A percentile compares a stretch with the other conserved stretches of the same genome.
phyloP scores from a whole-genome alignment of 768 basidiomycete species.

The Harrya chromipes region DNA sequence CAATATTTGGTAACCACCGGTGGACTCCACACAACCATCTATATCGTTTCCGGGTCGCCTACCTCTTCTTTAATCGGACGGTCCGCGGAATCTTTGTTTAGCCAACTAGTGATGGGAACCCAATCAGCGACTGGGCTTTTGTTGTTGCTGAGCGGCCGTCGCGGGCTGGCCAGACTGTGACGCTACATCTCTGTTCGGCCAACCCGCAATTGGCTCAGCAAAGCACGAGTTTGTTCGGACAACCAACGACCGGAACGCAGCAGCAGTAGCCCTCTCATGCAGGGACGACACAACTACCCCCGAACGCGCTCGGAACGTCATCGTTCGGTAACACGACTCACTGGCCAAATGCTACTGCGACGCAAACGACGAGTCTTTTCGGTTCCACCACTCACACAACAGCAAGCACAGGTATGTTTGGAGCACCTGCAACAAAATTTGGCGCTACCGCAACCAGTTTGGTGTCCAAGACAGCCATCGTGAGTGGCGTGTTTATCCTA shows the following conservation, averaged over 20 bases:
- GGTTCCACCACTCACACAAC: constrained; percentile 14
- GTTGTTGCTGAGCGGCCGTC: no score
- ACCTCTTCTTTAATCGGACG: no score
- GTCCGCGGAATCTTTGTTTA: constrained; percentile 30
- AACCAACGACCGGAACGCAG: constrained; percentile 30
- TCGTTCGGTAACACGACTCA: constrained; percentile 28
- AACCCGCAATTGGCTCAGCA: constrained; percentile 24
- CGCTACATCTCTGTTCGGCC: constrained; percentile 36
- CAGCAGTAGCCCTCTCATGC: constrained; percentile 32
- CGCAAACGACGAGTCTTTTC: constrained; percentile 19
- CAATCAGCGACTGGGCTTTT: constrained; percentile 30
- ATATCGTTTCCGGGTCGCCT: no score
- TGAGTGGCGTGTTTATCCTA: constrained; percentile 11
- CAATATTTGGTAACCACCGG: no score
- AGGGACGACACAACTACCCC: constrained; percentile 22
- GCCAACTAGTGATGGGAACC: constrained; percentile 14
- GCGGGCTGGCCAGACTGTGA: constrained; percentile 25
- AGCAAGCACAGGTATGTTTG: constrained; percentile 26
- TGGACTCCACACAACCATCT: no score
- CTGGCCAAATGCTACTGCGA: constrained; percentile 8
- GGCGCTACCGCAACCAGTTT: constrained; percentile 13
- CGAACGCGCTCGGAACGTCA: constrained; percentile 29
- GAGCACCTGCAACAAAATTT: constrained; percentile 3
- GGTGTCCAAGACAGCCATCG: constrained; percentile 33
- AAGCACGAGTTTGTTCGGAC: constrained; percentile 25